Base-by-base conservation (phyloP, 441 rosid genomes). In the Adansonia madagascariensis region DNA sequence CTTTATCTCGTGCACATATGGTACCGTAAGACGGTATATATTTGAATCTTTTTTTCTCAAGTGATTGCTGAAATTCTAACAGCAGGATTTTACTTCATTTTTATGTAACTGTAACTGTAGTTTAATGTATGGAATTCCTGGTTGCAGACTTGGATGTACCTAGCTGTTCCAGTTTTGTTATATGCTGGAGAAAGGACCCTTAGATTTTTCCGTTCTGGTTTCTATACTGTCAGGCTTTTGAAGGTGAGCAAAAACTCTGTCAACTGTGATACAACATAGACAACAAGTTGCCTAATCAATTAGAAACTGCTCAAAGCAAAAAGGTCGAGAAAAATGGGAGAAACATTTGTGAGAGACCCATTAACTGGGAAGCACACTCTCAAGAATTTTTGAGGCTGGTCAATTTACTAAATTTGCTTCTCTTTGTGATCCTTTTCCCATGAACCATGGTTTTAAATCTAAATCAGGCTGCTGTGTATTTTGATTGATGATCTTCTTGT, bases 121-220 rank as follows among this genome's bases (percentile, higher is more conserved):
- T 11, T 17, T n/a, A 68, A 80, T 65, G 71, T 15, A 39, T 79
- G 15, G 62, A 31, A 12, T 67, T 76, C 41, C 35, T 69, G 53
- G n/a, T 44, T 68, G 74, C 77, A 90, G 94, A 84, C 87, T 76
- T 90, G 94, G 94, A 90, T 90, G 90, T 90, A 88, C 78, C 89
- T 90, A 74, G 84, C 92, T 20, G 89, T 87, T 65, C 94, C 94
- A 7, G 77, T 88, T 61, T 65, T 87, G 74, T 76, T 89, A 59
- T 90, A 88, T 76, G 82, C 84, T 46, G 90, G 94, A 22, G 94
- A 90, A 79, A 90, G 91, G 84, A 83, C 77, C 41, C 80, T 90
- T 53, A 85, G 94, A 81, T 86, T 86, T 80, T 88, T 90, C 75
- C 88, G 94, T 65, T 87, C 89, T 8, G 89, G 91, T 70, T 84